Evolutionary conservation across 306 rosid species (phyloP).

Genomic region (Pyrus communis): DNA sequence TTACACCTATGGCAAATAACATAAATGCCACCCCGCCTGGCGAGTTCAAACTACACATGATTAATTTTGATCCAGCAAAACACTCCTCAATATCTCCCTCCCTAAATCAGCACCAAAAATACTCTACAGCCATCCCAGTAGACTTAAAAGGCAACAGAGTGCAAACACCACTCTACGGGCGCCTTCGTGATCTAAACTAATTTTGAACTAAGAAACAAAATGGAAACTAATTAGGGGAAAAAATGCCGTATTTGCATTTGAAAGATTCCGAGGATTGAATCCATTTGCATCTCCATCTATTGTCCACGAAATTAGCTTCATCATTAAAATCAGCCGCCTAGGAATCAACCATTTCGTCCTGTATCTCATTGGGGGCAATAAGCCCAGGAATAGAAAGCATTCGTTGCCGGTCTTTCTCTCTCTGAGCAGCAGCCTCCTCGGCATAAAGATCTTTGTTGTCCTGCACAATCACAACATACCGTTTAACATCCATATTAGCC

Average conservation of each 20-base stretch:
- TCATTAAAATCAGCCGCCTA: slow-evolving; percentile 24
- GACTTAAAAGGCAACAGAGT: slow-evolving; percentile 26
- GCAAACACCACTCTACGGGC: slow-evolving; percentile 30
- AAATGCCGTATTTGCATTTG: slow-evolving; percentile 32
- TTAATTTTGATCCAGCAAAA: slow-evolving; percentile 35
- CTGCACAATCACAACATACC: slow-evolving; percentile 28
- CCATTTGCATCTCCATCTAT: slow-evolving; percentile 26
- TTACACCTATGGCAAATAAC: slow-evolving; percentile 48
- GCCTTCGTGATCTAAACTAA: slow-evolving; percentile 32
- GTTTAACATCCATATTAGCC: not conserved
- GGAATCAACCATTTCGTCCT: slow-evolving; percentile 95
- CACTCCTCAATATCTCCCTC: slow-evolving; percentile 29
- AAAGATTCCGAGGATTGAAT: slow-evolving; percentile 30
- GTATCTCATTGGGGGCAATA: slow-evolving; percentile 92
- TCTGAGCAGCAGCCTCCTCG: slow-evolving; percentile 95
- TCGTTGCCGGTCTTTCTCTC: slow-evolving; percentile 88
- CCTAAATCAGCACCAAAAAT: slow-evolving; percentile 67
- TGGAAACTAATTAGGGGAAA: slow-evolving; percentile 37
- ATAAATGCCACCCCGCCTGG: slow-evolving; percentile 18
- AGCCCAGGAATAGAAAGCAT: slow-evolving; percentile 98
- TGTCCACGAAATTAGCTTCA: slow-evolving; percentile 29
- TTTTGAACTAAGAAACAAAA: slow-evolving; percentile 34
- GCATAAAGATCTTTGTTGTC: slow-evolving; percentile 96
- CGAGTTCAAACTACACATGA: slow-evolving; percentile 15
- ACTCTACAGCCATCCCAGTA: slow-evolving; percentile 63